Percentiles rank a stretch among this genome's conserved stretches.
phyloP scores from a whole-genome alignment of 2,329 filamentous ascomycete genomes.

The Xylaria sp. region DNA sequence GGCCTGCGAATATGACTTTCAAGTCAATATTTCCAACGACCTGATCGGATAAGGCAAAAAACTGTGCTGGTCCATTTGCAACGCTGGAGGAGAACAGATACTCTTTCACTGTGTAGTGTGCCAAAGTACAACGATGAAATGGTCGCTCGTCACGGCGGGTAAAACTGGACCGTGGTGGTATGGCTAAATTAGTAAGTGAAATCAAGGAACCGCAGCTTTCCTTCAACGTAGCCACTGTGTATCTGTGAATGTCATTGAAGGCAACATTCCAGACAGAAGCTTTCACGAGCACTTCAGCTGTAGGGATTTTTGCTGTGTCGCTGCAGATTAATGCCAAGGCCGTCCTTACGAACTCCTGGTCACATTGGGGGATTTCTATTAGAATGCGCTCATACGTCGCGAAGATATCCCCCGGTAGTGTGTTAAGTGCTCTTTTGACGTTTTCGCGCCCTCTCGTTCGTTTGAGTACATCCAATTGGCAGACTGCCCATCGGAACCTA shows the following conservation, averaged over 20 bases:
- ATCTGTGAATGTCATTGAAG: constrained; percentile 35
- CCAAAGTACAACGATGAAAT: constrained; percentile 38
- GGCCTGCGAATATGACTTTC: constrained; percentile 37
- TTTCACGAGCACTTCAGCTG: constrained; percentile 42
- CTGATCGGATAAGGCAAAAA: constrained; percentile 41
- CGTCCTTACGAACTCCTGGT: constrained; percentile 43
- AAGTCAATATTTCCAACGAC: constrained; percentile 31
- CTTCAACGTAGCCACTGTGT: constrained; percentile 33
- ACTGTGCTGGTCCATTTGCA: constrained; percentile 33
- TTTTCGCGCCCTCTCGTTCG: constrained; percentile 24
- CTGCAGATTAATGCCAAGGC: constrained; percentile 46
- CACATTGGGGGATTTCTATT: constrained; percentile 30
- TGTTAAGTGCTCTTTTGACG: constrained; percentile 33
- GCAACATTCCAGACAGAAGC: constrained; percentile 43
- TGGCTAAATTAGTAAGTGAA: constrained; percentile 33
- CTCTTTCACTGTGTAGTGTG: constrained; percentile 47
- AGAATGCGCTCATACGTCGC: constrained; percentile 46
- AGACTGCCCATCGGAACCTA: constrained; percentile 47
- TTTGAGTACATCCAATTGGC: constrained; percentile 45
- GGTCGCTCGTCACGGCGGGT: constrained; percentile 30
- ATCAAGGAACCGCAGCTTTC: constrained; percentile 44
- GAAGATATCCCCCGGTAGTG: constrained; percentile 43
- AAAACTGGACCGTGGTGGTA: constrained; percentile 22
- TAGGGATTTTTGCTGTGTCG: constrained; percentile 38
- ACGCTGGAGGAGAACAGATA: constrained; percentile 41